These are phyloP conservation scores for Asterophora lycoperdoides DNA, from an alignment of 768 basidiomycete species.

Conservation along the genomic window DNA sequence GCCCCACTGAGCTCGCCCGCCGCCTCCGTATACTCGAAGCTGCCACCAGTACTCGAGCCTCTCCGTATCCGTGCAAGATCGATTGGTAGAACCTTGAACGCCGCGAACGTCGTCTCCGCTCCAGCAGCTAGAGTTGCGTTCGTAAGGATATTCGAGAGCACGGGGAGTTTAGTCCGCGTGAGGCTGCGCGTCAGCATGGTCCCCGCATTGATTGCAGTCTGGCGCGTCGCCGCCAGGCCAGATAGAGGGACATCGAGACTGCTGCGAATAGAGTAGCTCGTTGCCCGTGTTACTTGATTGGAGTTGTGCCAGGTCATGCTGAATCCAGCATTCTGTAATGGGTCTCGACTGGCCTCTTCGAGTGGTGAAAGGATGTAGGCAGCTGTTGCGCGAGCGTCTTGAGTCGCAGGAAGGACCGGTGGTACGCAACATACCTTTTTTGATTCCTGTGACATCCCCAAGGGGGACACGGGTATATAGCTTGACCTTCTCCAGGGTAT, in stretches of 20 bases:
- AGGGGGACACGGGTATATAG: slow-evolving; percentile 87
- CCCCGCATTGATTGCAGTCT: slow-evolving; percentile 11
- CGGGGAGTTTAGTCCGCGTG: slow-evolving; percentile 13
- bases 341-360: slow-evolving; percentile 88
- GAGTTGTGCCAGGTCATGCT: slow-evolving; percentile 71
- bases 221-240: slow-evolving; percentile 10
- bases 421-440: slow-evolving; percentile 54
- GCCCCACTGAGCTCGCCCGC: slow-evolving; percentile 61
- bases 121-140: slow-evolving; percentile 28
- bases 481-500: slow-evolving; percentile 88
- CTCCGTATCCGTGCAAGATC: slow-evolving; percentile 53
- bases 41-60: slow-evolving; percentile 42
- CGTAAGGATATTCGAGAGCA: slow-evolving; percentile 34
- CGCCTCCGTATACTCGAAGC: slow-evolving; percentile 43
- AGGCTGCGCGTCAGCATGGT: slow-evolving; percentile 10
- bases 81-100: slow-evolving; percentile 78
- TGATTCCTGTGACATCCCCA: slow-evolving; percentile 69
- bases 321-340: slow-evolving; percentile 86
- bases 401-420: background rate
- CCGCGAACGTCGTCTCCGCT: slow-evolving; percentile 50
- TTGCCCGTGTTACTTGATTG: slow-evolving; percentile 69
- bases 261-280: slow-evolving; percentile 86
- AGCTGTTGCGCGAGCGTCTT: slow-evolving; percentile 43
- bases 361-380: slow-evolving; percentile 92
- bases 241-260: slow-evolving; percentile 32